These are phyloP conservation scores for Trichoderma erinaceum DNA, from an alignment of 495 filamentous ascomycete genomes.

Conservation along the genomic window DNA sequence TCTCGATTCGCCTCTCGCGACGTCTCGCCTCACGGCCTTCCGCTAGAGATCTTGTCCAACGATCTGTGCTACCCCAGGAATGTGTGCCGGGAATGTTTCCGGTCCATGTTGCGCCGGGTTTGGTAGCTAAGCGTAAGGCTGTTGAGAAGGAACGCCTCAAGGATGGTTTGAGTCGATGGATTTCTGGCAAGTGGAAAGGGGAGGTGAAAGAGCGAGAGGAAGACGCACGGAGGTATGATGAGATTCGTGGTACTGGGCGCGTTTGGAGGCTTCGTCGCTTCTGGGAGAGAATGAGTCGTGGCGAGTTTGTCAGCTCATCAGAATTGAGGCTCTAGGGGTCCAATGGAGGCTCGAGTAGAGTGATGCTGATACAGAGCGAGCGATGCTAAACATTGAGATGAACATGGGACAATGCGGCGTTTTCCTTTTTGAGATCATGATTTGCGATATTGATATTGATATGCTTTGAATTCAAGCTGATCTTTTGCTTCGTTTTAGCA, in stretches of 20 bases:
- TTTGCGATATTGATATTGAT: no score
- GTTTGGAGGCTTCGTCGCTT: conserved; percentile 47
- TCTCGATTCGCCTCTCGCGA: conserved; percentile 43
- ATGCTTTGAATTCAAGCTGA: no score
- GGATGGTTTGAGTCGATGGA: conserved; percentile 46
- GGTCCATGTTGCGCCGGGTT: conserved; percentile 28
- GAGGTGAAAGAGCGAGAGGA: conserved; percentile 36
- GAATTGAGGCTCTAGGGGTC: no score
- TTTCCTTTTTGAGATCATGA: no score
- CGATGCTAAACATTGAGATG: no score
- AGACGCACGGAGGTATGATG: conserved; percentile 35
- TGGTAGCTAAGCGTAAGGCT: conserved; percentile 42
- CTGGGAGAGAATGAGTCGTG: conserved; percentile 42
- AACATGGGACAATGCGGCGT: no score
- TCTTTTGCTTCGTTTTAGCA: no score
- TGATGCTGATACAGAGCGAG: neutral
- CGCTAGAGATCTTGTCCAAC: conserved; percentile 38
- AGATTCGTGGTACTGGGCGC: conserved; percentile 37
- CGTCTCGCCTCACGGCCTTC: conserved; percentile 39
- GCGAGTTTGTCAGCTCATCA: conserved; percentile 15
- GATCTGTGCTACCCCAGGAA: conserved; percentile 41
- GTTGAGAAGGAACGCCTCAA: conserved; percentile 52
- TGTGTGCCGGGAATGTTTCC: conserved; percentile 32
- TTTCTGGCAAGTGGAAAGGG: conserved; percentile 40
- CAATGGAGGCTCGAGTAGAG: neutral